These are phyloP conservation scores for Malus hybrid DNA, from an alignment of 331 rosid genomes.

Conservation along the genomic window DNA sequence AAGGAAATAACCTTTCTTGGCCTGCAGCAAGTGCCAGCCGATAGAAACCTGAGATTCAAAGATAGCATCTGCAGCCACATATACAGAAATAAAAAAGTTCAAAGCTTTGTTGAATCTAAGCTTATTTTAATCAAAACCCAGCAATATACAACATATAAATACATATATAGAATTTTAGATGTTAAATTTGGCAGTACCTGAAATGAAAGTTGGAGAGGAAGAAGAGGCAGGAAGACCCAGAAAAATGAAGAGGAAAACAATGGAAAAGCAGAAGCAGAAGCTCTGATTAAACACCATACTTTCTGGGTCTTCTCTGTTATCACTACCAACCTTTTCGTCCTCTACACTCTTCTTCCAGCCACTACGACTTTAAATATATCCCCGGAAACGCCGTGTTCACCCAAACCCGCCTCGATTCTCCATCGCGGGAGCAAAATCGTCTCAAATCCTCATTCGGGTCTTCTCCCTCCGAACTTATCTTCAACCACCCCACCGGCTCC, in stretches of 20 bases:
- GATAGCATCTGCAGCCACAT: constrained; percentile 22
- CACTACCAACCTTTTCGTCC: too few species aligned
- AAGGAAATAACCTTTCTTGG: too few species aligned
- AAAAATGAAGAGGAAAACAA: constrained; percentile 23
- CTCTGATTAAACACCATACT: constrained; percentile 30
- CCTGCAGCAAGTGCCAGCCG: too few species aligned
- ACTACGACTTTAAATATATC: constrained; percentile 66
- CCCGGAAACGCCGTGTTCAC: constrained; percentile 50
- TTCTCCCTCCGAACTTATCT: constrained; percentile 5
- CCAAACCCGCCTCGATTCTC: constrained; percentile 8
- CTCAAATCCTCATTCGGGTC: constrained; percentile 28
- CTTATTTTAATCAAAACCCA: not conserved
- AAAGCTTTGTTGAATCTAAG: not conserved
- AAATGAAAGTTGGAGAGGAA: constrained; percentile 33
- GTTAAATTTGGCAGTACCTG: constrained; percentile 16
- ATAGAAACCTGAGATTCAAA: too few species aligned
- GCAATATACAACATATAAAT: not conserved
- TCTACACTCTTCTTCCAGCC: constrained; percentile 27
- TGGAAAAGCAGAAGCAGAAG: constrained; percentile 21
- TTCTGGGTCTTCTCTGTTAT: not conserved
- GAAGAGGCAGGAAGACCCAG: constrained; percentile 31
- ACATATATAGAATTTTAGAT: not conserved
- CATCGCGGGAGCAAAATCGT: constrained; percentile 37
- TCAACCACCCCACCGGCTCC: not conserved
- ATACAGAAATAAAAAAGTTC: not conserved